These are phyloP conservation scores for Globisporangium takayamanum DNA, from an alignment of 352 stramenopile genomes.

Conservation along the genomic window DNA sequence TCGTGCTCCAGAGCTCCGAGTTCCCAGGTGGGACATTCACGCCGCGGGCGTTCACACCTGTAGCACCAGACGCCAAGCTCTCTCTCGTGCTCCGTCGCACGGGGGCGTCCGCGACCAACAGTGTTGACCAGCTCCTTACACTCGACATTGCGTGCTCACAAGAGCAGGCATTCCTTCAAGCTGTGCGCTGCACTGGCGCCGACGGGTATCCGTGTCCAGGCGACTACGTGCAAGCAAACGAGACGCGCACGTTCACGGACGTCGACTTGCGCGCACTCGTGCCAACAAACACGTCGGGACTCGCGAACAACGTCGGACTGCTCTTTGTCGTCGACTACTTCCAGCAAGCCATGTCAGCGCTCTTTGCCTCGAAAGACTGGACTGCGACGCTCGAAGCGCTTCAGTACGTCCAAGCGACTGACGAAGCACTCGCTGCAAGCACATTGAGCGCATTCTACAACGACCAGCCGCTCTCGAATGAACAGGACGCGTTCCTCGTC, in stretches of 20 bases:
- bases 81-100: conserved; percentile 22
- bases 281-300: conserved; percentile 12
- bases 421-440: conserved; percentile 15
- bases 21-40: conserved; percentile 33
- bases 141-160: conserved; percentile 27
- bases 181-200: conserved; percentile 14
- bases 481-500: conserved; percentile 30
- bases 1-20: conserved; percentile 33
- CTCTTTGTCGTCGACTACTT: conserved; percentile 40
- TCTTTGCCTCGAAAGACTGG: conserved; percentile 31
- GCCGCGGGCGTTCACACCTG: conserved; percentile 12
- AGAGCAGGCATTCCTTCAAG: conserved; percentile 23
- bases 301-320: conserved; percentile 36
- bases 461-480: conserved; percentile 18
- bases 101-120: not conserved
- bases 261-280: conserved; percentile 20
- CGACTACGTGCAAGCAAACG: conserved; percentile 12
- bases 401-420: conserved; percentile 19
- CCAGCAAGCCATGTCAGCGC: conserved; percentile 25
- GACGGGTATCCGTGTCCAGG: conserved; percentile 28
- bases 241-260: conserved; percentile 15
- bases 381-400: conserved; percentile 21
- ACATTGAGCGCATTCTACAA: conserved; percentile 21
- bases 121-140: not conserved
- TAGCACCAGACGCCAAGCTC: conserved; percentile 10